Base-by-base conservation (phyloP, 352 stramenopile genomes). In the Phytophthora uliginosa region DNA sequence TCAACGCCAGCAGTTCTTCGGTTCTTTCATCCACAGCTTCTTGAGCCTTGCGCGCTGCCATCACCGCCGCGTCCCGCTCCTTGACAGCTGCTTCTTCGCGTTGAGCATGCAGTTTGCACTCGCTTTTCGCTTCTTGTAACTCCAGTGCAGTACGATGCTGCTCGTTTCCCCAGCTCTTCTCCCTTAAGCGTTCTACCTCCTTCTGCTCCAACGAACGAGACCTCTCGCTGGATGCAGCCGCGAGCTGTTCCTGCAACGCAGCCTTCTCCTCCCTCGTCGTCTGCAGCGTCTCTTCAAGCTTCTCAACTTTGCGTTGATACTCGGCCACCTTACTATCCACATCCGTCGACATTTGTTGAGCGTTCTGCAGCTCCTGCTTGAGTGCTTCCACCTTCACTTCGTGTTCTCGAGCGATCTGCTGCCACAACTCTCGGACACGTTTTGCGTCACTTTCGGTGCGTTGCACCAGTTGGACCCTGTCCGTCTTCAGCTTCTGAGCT, bases 351-450 rank as follows among this genome's bases (percentile, higher is more conserved):
- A 54, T 45, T 53, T 87, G 68, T 8, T 75, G 67, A 9, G 71
- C 63, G 22, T 73, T 76, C 2, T 86, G 63, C 12, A 93, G 69
- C 53, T 92, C 82, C 15, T 75, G 63, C 10, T 75, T 73, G 10
- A 91, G 61, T 6, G 69, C 63, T 48, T 84, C 76, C 10, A 86
- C 67, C 66, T 95, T 82, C 5, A 76, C 78, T 58, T 89, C 77
- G 63, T 96, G 87, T 69, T 95, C 86, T 26, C 73, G 78, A 34
- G 78, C 82, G 66, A 94, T 93, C 73, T 95, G 85, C 53, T 91
- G 82, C 86, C 87, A 95, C 20, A 96, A 71, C 61, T 92, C 84
- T n/a, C 87, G 76, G 55, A 96, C 80, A 33, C 87, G 83, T 63
- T 82, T 85, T 0, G 89, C 89, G 38, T 95, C 87, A 15, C 73